Evolutionary conservation across 2,329 filamentous ascomycete species (phyloP).

Genomic region (Penicillium sp.): DNA sequence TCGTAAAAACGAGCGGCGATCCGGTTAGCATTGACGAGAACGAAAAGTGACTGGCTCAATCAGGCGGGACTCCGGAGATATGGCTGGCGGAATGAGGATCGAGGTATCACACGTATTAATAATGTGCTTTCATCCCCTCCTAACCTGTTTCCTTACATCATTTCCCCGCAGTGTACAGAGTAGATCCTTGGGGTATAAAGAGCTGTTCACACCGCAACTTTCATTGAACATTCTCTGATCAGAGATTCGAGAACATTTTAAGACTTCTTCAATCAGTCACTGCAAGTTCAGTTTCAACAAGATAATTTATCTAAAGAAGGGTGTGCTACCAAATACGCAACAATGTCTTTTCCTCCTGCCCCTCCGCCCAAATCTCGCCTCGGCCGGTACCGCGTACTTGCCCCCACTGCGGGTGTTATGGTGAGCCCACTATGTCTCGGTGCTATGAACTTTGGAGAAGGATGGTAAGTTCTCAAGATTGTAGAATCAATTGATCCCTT

Average conservation of each 20-base stretch:
- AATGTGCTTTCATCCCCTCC: not conserved
- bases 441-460: constrained; percentile 59
- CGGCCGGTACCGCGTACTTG: constrained; percentile 57
- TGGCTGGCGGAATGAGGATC: not conserved
- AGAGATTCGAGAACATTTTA: not conserved
- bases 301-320: not conserved
- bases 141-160: constrained; percentile 16
- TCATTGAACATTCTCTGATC: not conserved
- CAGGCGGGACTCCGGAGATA: constrained; percentile 11
- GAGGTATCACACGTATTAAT: constrained; percentile 12
- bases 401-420: constrained; percentile 55
- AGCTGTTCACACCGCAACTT: not conserved
- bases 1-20: constrained; percentile 2
- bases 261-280: not conserved
- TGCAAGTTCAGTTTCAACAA: no score
- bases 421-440: constrained; percentile 60
- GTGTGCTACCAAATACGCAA: not conserved
- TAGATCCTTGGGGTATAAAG: constrained; percentile 3
- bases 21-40: not conserved
- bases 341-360: constrained; percentile 16
- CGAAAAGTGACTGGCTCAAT: not conserved
- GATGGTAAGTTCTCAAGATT: constrained; percentile 41
- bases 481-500: not conserved
- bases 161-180: constrained; percentile 10
- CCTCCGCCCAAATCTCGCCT: constrained; percentile 39